Base-by-base conservation (phyloP, 2,329 filamentous ascomycete genomes). In the Uncinocarpus reesii region DNA sequence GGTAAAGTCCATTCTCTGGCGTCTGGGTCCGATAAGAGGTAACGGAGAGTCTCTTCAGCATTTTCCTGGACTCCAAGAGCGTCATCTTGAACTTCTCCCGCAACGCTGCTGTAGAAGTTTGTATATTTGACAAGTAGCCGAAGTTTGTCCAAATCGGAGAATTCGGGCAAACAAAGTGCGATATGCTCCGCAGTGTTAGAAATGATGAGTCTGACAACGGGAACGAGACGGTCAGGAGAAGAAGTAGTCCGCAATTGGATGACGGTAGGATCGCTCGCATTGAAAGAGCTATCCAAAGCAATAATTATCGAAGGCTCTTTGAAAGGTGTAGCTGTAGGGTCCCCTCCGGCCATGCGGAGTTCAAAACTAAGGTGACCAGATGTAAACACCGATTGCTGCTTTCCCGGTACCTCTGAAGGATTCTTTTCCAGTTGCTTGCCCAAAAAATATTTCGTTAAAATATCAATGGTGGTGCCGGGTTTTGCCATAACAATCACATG, bases 171-270 rank as follows among this genome's bases (percentile, higher is more conserved):
- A 52, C 69, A 72, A 35, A 62, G 61, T 45, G 67, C 63, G 31
- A 72, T 65, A 53, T 73, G 70, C 49, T 73, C 70, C 32, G 64
- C 65, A 1, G 68, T 66, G 51, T 72, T 73, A n/a, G 67, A 60
- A 16, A 72, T 59, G 24, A 72, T 53, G 5, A 72, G 57, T 48
- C 67, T 66, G 37, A 73, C 60, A 34, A 71, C 65, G 2, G 70
- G 70, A 18, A 71, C 56, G 36, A 69, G 57, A 32, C 55, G 56
- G 18, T 58, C 62, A 46, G 61, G 58, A 50, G 61, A 61, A 20
- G 23, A 11, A 13, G 31, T 18, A 10, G 36, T 31, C 5, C 54
- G 42, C 20, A 55, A 18, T 10, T 50, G 16, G 23, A 35, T 35
- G 21, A 53, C 29, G 4, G 42, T 56, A 57, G 65, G 16, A 57